Evolutionary conservation across 192 early-diverging fungal species (phyloP).

Genomic region (Jimgerdemannia flammicorona): DNA sequence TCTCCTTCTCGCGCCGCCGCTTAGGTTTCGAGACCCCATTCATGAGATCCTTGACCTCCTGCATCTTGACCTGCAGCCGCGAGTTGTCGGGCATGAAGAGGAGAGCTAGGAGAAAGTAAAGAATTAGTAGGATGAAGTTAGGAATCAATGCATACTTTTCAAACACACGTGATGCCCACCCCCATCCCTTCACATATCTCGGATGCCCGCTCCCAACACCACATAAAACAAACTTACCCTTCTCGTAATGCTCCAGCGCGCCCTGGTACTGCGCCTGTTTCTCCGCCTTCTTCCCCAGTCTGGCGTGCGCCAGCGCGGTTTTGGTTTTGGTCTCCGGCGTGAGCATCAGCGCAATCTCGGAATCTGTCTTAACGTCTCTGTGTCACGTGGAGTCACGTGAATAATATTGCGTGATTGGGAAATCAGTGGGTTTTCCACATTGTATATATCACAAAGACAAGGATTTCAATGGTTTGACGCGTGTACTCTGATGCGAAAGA

Average conservation of each 20-base stretch:
- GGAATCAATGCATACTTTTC: too few species aligned
- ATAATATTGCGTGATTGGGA: constrained; percentile 1
- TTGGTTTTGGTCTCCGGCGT: constrained; percentile 55
- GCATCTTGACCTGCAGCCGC: constrained; percentile 40
- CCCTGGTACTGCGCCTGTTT: constrained; percentile 37
- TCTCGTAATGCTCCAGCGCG: constrained; percentile 45
- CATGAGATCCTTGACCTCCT: constrained; percentile 24
- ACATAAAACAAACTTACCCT: neutral
- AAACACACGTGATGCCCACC: too few species aligned
- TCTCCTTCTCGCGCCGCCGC: neutral
- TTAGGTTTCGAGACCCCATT: constrained; percentile 24
- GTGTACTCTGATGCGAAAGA: constrained; percentile 36
- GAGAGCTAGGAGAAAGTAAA: constrained; percentile 18
- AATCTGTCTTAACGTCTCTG: constrained; percentile 6
- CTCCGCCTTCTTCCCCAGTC: constrained; percentile 44
- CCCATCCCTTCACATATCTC: too few species aligned
- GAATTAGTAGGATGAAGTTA: too few species aligned
- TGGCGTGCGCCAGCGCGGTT: constrained; percentile 46
- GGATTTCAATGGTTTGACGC: constrained; percentile 37
- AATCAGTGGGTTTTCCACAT: too few species aligned
- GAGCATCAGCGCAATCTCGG: constrained; percentile 22
- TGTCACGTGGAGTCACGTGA: constrained; percentile 29
- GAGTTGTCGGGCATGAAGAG: constrained; percentile 41
- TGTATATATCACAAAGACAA: too few species aligned
- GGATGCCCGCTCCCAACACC: neutral